phyloP scores from a whole-genome alignment of 2,329 filamentous ascomycete species.

The Myotisia sp. region DNA sequence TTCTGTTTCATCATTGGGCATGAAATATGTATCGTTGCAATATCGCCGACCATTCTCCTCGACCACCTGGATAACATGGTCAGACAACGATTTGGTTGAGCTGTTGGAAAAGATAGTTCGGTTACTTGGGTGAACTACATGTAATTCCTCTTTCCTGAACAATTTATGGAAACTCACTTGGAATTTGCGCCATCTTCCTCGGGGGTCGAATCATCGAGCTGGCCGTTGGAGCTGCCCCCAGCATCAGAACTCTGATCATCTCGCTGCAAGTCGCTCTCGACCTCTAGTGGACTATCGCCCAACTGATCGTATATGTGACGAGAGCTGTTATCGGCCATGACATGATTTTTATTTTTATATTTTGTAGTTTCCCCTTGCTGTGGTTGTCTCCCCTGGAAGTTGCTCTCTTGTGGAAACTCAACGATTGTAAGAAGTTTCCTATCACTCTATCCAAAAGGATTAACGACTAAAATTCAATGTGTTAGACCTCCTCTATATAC shows the following conservation, averaged over 20 bases:
- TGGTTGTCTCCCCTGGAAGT: no score
- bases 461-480: no score
- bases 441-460: no score
- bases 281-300: not conserved
- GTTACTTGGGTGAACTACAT: not conserved
- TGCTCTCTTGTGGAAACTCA: no score
- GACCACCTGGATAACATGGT: conserved; percentile 37
- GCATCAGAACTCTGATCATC: conserved; percentile 1
- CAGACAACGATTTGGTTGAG: conserved; percentile 25
- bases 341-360: conserved; percentile 9
- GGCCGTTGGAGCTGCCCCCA: conserved; percentile 2
- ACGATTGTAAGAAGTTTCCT: no score
- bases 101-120: conserved; percentile 14
- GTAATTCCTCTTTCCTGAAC: not conserved
- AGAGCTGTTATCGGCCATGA: conserved; percentile 9
- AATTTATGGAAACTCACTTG: not conserved
- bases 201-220: not conserved
- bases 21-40: conserved; percentile 48
- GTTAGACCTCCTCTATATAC: no score
- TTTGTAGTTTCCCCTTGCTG: no score
- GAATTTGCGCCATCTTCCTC: not conserved
- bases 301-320: not conserved
- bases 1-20: conserved; percentile 53
- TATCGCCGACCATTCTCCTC: conserved; percentile 48
- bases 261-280: conserved; percentile 1